These are phyloP conservation scores for Citrus australasica DNA, from an alignment of 345 rosid species.

Conservation along the genomic window DNA sequence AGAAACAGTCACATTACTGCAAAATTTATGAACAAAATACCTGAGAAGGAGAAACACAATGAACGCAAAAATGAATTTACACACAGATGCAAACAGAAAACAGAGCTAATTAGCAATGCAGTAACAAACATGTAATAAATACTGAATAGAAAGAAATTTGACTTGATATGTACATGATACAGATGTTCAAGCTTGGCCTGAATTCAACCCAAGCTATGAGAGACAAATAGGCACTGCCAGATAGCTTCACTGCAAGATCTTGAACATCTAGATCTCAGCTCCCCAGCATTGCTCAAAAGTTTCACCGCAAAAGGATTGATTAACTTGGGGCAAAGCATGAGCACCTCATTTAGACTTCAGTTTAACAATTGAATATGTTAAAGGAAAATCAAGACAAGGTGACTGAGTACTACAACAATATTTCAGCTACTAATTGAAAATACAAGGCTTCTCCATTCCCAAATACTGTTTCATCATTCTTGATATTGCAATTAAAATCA, in stretches of 20 bases:
- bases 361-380: not conserved
- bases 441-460: not conserved
- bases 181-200: not conserved
- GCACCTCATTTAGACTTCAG: not conserved
- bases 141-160: not conserved
- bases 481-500: not conserved
- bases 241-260: not conserved
- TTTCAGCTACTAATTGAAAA: not conserved
- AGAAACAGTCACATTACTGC: not conserved
- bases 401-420: not conserved
- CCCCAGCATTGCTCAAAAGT: not conserved
- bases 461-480: not conserved
- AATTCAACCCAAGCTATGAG: not conserved
- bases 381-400: not conserved
- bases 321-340: not conserved
- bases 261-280: not conserved
- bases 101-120: no score
- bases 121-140: no score
- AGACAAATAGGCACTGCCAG: not conserved
- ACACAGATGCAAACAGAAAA: no score
- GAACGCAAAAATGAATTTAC: no score
- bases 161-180: not conserved
- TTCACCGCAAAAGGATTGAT: not conserved
- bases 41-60: no score
- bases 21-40: not conserved